Evolutionary conservation across 306 rosid genomes (phyloP).

Genomic region (Luffa acutangula): DNA sequence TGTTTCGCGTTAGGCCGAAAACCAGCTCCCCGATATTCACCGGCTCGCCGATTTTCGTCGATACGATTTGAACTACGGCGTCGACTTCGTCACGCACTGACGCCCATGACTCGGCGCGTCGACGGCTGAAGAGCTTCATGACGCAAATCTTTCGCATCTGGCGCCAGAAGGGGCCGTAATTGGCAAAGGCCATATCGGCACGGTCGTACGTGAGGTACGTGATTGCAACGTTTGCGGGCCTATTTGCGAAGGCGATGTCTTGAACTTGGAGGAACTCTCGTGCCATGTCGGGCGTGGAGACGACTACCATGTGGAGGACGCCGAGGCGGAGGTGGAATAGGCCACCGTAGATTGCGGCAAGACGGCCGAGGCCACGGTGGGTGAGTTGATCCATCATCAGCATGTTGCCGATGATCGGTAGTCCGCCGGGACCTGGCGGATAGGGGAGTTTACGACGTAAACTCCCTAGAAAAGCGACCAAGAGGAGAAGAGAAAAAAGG

Average conservation of each 20-base stretch:
- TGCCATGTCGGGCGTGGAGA: conserved; percentile 21
- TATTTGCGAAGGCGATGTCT: conserved; percentile 16
- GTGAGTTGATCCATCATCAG: conserved; percentile 33
- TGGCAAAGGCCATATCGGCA: conserved; percentile 27
- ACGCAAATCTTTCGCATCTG: conserved; percentile 24
- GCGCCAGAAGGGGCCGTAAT: conserved; percentile 26
- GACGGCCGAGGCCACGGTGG: conserved; percentile 27
- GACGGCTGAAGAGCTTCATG: conserved; percentile 17
- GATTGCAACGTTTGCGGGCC: conserved; percentile 13
- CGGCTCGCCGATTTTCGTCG: neutral
- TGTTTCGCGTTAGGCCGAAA: conserved; percentile 14
- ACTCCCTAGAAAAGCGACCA: neutral
- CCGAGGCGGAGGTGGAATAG: conserved; percentile 21
- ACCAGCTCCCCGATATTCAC: conserved; percentile 18
- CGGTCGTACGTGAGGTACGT: conserved; percentile 15
- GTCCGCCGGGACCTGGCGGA: conserved; percentile 47
- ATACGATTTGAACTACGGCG: neutral
- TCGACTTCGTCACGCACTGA: conserved; percentile 22
- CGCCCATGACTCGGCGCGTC: conserved; percentile 21
- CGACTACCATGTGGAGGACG: conserved; percentile 12
- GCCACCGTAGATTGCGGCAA: conserved; percentile 28
- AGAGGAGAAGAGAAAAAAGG: neutral
- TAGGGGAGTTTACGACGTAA: conserved; percentile 20
- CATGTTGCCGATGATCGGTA: conserved; percentile 42
- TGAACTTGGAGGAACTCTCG: conserved; percentile 19